Conservation (phyloP, 2,329 filamentous ascomycete genomes). For the Colletotrichum limetticola region DNA sequence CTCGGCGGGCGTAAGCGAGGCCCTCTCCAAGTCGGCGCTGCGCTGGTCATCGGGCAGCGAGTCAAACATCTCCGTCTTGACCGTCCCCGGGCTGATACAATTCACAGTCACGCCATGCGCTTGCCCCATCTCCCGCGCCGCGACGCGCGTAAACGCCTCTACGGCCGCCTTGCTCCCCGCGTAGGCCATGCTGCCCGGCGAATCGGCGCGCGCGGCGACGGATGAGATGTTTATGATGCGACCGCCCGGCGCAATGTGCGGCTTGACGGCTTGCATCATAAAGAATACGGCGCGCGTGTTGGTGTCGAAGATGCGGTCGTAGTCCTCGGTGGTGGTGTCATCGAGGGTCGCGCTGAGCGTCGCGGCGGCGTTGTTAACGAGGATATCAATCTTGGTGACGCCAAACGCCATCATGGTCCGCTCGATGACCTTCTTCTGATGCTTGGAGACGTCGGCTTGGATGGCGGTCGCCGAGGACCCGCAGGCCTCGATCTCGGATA, state of each 20-base stretch:
- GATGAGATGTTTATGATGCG: conserved; percentile 39
- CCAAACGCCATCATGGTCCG: conserved; percentile 36
- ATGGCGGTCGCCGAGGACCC: conserved; percentile 38
- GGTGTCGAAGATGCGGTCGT: conserved; percentile 36
- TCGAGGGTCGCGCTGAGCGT: conserved; percentile 35
- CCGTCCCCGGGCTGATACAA: conserved; percentile 35
- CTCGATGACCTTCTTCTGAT: conserved; percentile 36
- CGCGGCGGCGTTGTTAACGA: conserved; percentile 37
- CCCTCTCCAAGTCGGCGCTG: conserved; percentile 33
- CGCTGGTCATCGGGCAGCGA: conserved; percentile 31
- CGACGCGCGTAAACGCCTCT: conserved; percentile 36
- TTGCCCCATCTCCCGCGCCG: conserved; percentile 35
- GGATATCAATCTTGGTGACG: conserved; percentile 37
- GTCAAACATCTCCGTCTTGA: conserved; percentile 36
- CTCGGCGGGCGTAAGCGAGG: conserved; percentile 33
- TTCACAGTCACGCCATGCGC: conserved; percentile 36
- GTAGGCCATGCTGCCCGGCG: conserved; percentile 35
- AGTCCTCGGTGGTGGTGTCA: conserved; percentile 33
- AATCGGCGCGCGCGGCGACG: conserved; percentile 34
- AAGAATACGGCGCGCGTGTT: conserved; percentile 37
- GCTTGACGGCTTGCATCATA: conserved; percentile 35
- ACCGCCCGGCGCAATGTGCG: conserved; percentile 34
- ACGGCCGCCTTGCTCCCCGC: conserved; percentile 36
- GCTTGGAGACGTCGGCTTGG: conserved; percentile 37
- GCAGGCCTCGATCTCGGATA: conserved; percentile 38